These are phyloP conservation scores for Pestalotiopsis sp. DNA, from an alignment of 2,329 filamentous ascomycete species.

Conservation along the genomic window DNA sequence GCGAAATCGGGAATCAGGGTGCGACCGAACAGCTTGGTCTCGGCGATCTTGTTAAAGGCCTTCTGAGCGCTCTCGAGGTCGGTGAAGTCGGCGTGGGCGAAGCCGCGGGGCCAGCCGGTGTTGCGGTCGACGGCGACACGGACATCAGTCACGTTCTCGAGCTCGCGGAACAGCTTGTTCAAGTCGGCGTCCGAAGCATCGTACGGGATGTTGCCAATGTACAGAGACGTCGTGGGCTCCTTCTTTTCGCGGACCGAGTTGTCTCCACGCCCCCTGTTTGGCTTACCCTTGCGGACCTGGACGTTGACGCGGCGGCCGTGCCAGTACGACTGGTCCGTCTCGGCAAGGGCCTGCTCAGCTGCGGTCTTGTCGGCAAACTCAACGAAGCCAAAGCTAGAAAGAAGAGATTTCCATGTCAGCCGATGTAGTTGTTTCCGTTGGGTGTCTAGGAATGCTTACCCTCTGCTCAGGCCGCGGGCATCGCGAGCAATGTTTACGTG, in stretches of 20 bases:
- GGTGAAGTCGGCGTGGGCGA: constrained; percentile 81
- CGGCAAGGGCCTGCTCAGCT: constrained; percentile 25
- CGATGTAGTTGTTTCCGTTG: not conserved
- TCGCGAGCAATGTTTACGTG: constrained; percentile 26
- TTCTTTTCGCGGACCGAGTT: not conserved
- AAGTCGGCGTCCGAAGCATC: constrained; percentile 84
- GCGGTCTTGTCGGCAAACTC: constrained; percentile 20
- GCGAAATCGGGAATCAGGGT: constrained; percentile 68
- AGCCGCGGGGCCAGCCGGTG: constrained; percentile 81
- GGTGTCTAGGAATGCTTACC: constrained; percentile 25
- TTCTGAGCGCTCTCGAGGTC: constrained; percentile 66
- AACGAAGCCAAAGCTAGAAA: constrained; percentile 32
- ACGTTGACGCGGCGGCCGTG: constrained; percentile 35
- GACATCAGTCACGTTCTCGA: constrained; percentile 73
- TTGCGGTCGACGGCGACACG: constrained; percentile 81
- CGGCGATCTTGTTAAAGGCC: constrained; percentile 58
- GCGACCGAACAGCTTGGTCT: constrained; percentile 67
- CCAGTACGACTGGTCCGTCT: constrained; percentile 34
- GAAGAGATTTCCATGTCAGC: not conserved
- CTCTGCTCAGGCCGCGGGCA: constrained; percentile 32
- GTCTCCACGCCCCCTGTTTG: not conserved
- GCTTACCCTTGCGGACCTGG: constrained; percentile 16
- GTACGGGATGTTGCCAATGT: constrained; percentile 84
- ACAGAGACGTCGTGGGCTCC: constrained; percentile 67
- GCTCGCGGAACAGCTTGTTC: constrained; percentile 73